Base-by-base conservation (phyloP, 306 rosid species). In the Fragaria ananassa region DNA sequence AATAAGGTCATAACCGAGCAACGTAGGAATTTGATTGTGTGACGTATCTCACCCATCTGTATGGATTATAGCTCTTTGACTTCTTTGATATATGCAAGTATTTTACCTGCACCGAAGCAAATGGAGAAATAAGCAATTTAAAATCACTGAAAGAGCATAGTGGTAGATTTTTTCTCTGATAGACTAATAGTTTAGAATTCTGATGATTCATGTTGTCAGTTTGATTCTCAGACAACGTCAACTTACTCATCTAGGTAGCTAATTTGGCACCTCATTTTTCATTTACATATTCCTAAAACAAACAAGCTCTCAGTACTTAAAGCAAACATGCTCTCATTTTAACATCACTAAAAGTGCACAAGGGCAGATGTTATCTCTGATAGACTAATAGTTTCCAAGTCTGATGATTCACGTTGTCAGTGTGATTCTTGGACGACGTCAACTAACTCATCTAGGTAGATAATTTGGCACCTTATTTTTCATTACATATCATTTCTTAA, bases 31-130 rank as follows among this genome's bases (percentile, higher is more conserved):
- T 92, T 29, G 99, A 88, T 60, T 90, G 88, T 17, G 99, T 88
- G 70, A 90, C 97, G 74, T 90, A 92, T 83, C 97, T 86, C 87
- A 95, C 97, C 99, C 97, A 95, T 60, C 96, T 87, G 83, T 95
- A 92, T 2, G 91, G 93, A 83, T 90, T 89, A 8, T 87, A 79
- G 12, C 87, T 41, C 79, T 88, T 89, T 2, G 90, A 83, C 84
- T 83, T 89, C 91, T 88, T 90, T 23, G 90, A 89, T 79, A 95
- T 95, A 78, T 92, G 99, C 89, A 92, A 88, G 80, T 92, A 95
- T 81, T 90, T 95, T 65, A 95, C 98, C 99, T 95, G 92, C 89
- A 73, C 23, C 62, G 62, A 79, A 54, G 70, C 72, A 78, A 79
- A 35, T 17, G 63, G 49, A 45, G 70, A 73, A 60, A 61, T 17